These are phyloP conservation scores for Ilyonectria mors-panacis DNA, from an alignment of 2,329 filamentous ascomycete species.

Conservation along the genomic window DNA sequence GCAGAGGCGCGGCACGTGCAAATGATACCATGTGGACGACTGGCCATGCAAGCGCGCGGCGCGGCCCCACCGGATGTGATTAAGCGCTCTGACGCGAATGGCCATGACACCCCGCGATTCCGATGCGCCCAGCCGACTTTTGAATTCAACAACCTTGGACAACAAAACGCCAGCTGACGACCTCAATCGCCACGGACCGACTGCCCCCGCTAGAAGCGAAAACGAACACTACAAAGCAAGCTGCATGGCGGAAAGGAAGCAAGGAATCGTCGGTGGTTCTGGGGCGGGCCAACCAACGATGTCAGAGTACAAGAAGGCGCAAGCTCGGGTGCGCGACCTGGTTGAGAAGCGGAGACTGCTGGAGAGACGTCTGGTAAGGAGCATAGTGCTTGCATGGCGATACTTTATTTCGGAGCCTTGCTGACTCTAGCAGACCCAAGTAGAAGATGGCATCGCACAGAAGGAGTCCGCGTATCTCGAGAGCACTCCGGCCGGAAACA, in stretches of 20 bases:
- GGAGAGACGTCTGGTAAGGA: conserved; percentile 56
- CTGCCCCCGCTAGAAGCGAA: neutral
- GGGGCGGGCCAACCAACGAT: conserved; percentile 53
- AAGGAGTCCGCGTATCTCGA: conserved; percentile 93
- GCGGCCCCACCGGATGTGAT: conserved; percentile 5
- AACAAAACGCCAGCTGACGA: conserved; percentile 1
- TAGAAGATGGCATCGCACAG: conserved; percentile 86
- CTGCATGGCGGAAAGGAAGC: conserved; percentile 55
- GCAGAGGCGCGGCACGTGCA: neutral
- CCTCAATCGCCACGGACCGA: neutral
- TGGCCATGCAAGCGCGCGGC: neutral
- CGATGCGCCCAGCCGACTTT: conserved; percentile 20
- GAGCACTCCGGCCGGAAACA: conserved; percentile 90
- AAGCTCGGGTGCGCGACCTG: conserved; percentile 63
- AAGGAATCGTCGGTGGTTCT: conserved; percentile 39
- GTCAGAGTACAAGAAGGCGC: conserved; percentile 67
- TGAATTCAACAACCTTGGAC: conserved; percentile 22
- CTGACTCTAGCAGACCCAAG: conserved; percentile 51
- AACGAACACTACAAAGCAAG: neutral
- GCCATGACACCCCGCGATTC: conserved; percentile 31
- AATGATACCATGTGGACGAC: neutral
- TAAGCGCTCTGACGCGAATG: conserved; percentile 12
- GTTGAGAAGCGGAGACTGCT: conserved; percentile 60
- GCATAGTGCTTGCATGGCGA: conserved; percentile 2
- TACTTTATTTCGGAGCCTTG: conserved; percentile 56